Conservation (phyloP, 2,329 filamentous ascomycete species). For the Gremmenia infestans region DNA sequence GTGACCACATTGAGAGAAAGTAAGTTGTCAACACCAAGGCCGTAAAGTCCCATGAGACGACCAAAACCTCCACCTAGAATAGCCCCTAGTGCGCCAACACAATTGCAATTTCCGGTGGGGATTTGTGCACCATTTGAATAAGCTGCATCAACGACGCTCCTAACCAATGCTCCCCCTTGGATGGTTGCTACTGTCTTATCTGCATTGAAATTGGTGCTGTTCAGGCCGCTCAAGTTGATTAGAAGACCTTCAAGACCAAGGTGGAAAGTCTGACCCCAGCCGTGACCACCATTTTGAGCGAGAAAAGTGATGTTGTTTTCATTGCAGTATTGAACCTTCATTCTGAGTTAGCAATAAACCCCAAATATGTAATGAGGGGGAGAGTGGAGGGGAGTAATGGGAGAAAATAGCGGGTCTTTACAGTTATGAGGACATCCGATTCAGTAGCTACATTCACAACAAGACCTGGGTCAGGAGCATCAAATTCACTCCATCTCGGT, state of each 20-base stretch:
- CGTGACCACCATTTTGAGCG: slow-evolving; percentile 9
- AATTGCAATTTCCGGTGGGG: slow-evolving; percentile 7
- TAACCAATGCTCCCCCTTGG: slow-evolving; percentile 3
- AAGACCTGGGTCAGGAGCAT: slow-evolving; percentile 2
- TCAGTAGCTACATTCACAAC: slow-evolving; percentile 4
- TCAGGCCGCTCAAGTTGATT: background rate
- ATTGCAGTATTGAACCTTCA: slow-evolving; percentile 5
- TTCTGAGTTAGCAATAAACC: too few species aligned
- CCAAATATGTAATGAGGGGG: too few species aligned
- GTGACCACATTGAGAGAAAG: slow-evolving; percentile 23
- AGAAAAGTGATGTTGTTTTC: slow-evolving; percentile 5
- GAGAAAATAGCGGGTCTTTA: background rate
- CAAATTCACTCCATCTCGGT: slow-evolving; percentile 4
- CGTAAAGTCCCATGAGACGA: background rate
- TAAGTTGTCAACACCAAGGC: slow-evolving; percentile 4
- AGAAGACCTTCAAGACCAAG: background rate
- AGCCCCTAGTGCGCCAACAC: background rate
- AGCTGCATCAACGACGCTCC: background rate
- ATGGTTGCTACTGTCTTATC: background rate
- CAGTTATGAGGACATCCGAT: slow-evolving; percentile 1
- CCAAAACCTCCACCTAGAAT: slow-evolving; percentile 7
- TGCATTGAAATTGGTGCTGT: background rate
- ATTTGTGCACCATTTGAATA: background rate
- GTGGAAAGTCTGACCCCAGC: background rate
- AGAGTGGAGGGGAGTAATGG: too few species aligned